phyloP scores from a whole-genome alignment of 2,329 filamentous ascomycete genomes.

The Fusarium poae region DNA sequence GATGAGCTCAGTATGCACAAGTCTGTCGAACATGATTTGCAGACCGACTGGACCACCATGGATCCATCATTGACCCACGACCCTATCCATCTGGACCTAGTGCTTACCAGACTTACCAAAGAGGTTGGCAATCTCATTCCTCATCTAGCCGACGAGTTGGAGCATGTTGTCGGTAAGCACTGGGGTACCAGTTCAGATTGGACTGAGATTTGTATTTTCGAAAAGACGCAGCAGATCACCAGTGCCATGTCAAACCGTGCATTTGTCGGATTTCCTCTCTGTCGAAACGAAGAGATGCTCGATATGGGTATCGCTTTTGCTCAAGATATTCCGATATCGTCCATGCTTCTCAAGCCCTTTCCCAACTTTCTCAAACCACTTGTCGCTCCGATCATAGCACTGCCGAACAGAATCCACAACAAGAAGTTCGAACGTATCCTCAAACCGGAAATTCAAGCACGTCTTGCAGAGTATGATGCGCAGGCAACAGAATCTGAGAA shows the following conservation, averaged over 20 bases:
- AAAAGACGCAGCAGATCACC: not conserved
- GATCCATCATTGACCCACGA: constrained; percentile 14
- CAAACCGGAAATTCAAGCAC: constrained; percentile 6
- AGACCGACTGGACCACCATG: constrained; percentile 19
- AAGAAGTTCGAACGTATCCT: constrained; percentile 9
- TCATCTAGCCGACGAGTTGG: constrained; percentile 1
- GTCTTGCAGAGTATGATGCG: constrained; percentile 2
- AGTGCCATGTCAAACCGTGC: constrained; percentile 11
- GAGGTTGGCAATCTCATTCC: constrained; percentile 21
- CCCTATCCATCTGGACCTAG: constrained; percentile 10
- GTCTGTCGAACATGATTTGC: constrained; percentile 2
- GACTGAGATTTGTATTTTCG: constrained; percentile 1
- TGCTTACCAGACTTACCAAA: constrained; percentile 2
- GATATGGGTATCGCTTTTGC: constrained; percentile 12
- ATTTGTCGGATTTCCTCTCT: constrained; percentile 3
- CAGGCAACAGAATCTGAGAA: not conserved
- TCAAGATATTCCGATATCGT: constrained; percentile 2
- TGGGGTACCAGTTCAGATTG: not conserved
- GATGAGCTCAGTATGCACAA: constrained; percentile 19
- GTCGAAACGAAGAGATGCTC: constrained; percentile 7
- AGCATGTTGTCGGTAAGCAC: constrained; percentile 4
- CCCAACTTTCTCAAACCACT: not conserved
- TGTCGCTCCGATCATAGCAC: constrained; percentile 2
- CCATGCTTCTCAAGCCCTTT: constrained; percentile 1
- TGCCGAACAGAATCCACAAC: constrained; percentile 15